Evolutionary conservation across 345 rosid genomes (phyloP), one percentile per base, ranked within the genome.

Genomic region (Microcos paniculata): DNA sequence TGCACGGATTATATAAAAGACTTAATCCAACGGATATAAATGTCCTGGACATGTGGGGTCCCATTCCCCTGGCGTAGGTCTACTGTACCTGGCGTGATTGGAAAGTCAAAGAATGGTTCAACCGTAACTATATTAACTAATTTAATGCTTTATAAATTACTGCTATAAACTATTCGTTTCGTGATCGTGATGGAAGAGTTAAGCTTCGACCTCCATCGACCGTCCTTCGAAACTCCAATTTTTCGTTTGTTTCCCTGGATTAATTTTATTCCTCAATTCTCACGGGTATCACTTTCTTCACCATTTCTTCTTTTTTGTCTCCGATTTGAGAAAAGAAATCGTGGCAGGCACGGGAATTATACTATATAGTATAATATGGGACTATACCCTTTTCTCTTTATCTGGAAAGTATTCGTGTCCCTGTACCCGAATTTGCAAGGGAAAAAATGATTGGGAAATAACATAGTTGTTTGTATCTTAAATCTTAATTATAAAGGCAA

Each of bases 41-140:
- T 52, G 62, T 3, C 1, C 15, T 11, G 18, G 18, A 48, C 58
- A 16, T 40, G 43, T 40, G 52, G 45, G 46, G 73, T 56, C 62
- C 62, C 56, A 33, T 51, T 33, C 65, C 9, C 21, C 9, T 28
- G n/a, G 46, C 6, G 21, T 42, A 5, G 80, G 62, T 31, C 48
- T 13, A 11, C 31, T 19, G 24, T 72, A 24, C 72, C 74, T 65
- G 73, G 75, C 74, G 65, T 62, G 56, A 6, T 35, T 48, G 8
- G 38, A 31, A 68, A 84, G 87, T 80, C 87, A 82, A 74, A 64
- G 80, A 83, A 80, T 83, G 79, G 93, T 84, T 89, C 87, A 88
- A 81, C 93, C 62, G 82, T 75, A 80, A 45, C 76, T 59, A 72
- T 9, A 56, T 58, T 23, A 24, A 61, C 58, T 19, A 73, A 30